These are phyloP conservation scores for Yamadazyma sp. DNA, from an alignment of 805 yeast species.

Conservation along the genomic window DNA sequence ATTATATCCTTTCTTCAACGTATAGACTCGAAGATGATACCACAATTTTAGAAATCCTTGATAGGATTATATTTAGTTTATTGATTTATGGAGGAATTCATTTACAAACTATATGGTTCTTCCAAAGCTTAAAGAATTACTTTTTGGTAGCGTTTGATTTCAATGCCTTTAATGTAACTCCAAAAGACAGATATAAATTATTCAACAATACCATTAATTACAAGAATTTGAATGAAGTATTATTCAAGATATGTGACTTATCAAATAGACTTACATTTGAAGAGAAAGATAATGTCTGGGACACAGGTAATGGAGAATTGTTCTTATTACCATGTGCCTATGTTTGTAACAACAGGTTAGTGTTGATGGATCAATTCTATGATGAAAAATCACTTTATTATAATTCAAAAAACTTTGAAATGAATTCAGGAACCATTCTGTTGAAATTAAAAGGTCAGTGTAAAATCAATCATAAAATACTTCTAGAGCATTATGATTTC, in stretches of 20 bases:
- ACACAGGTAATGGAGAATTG: slow-evolving; percentile 9
- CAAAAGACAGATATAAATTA: slow-evolving; percentile 19
- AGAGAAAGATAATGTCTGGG: slow-evolving; percentile 16
- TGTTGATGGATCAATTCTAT: slow-evolving; percentile 18
- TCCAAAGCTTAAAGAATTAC: slow-evolving; percentile 32
- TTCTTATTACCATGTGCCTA: slow-evolving; percentile 19
- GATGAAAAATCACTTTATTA: slow-evolving; percentile 15
- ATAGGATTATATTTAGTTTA: slow-evolving; percentile 41
- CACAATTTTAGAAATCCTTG: slow-evolving; percentile 24
- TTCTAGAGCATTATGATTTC: slow-evolving; percentile 13
- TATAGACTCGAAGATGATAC: slow-evolving; percentile 37
- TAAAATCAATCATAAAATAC: slow-evolving; percentile 3
- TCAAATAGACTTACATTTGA: slow-evolving; percentile 4
- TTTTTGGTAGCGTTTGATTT: slow-evolving; percentile 19
- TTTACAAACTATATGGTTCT: slow-evolving; percentile 40
- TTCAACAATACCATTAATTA: slow-evolving; percentile 7
- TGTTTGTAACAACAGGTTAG: slow-evolving; percentile 16
- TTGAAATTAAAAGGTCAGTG: slow-evolving; percentile 7
- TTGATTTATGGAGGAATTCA: slow-evolving; percentile 45
- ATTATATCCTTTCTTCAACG: slow-evolving; percentile 33
- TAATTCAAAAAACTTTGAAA: slow-evolving; percentile 13
- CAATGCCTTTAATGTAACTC: slow-evolving; percentile 21
- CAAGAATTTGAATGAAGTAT: slow-evolving; percentile 3
- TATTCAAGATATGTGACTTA: slow-evolving; percentile 4
- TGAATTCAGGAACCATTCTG: slow-evolving; percentile 2